A percentile compares a stretch with the other conserved stretches of the same genome.
These are phyloP conservation scores for Chaetomiaceae sp. DNA, from an alignment of 2,329 filamentous ascomycete genomes.

Conservation along the genomic window DNA sequence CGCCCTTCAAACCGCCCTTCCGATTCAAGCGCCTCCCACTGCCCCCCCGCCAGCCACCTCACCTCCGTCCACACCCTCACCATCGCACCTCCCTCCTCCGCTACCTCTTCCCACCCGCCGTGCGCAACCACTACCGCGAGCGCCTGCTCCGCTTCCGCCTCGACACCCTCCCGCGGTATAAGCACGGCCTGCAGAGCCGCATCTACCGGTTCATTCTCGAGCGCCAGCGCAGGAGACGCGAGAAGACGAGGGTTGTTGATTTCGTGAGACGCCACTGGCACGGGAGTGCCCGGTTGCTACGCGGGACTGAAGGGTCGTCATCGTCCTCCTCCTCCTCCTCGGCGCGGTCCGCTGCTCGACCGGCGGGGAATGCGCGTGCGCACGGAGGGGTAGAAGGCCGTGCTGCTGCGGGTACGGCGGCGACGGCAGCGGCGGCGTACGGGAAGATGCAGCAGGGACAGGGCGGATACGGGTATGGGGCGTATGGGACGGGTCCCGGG, in stretches of 20 bases:
- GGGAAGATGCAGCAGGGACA: slow-evolving; percentile 1
- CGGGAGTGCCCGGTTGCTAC: no score
- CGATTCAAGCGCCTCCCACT: slow-evolving; percentile 28
- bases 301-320: neutral
- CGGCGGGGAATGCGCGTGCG: neutral
- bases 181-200: slow-evolving; percentile 66
- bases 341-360: no score
- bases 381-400: neutral
- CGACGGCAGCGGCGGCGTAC: neutral
- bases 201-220: slow-evolving; percentile 71
- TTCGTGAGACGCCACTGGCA: slow-evolving; percentile 26
- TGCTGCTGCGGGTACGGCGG: neutral
- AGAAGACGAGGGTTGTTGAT: slow-evolving; percentile 43
- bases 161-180: slow-evolving; percentile 68
- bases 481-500: slow-evolving; percentile 8
- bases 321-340: neutral
- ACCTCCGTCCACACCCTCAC: slow-evolving; percentile 36
- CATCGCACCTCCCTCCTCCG: slow-evolving; percentile 52
- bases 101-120: slow-evolving; percentile 62
- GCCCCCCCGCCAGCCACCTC: slow-evolving; percentile 28
- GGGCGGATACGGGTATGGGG: slow-evolving; percentile 18
- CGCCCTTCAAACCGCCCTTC: slow-evolving; percentile 9
- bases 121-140: slow-evolving; percentile 59
- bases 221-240: slow-evolving; percentile 49
- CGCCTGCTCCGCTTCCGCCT: slow-evolving; percentile 67